Conservation (phyloP, 176 grass and related monocot species). For the Microstegium vimineum region DNA sequence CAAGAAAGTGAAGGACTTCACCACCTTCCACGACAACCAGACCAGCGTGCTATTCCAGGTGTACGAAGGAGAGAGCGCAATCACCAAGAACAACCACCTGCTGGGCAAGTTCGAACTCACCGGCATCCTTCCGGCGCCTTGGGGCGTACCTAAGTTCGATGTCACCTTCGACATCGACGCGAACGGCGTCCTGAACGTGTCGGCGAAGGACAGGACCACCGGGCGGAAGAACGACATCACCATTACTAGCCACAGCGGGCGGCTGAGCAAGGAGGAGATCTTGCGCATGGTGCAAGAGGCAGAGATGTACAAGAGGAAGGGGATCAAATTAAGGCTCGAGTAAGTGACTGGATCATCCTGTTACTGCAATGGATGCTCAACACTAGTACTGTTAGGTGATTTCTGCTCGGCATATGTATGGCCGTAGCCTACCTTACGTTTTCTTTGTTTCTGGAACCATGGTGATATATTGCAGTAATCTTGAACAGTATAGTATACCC, state of each 20-base stretch:
- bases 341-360: too few species aligned
- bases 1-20: slow-evolving; percentile 27
- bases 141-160: not conserved
- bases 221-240: not conserved
- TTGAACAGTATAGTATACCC: too few species aligned
- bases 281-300: not conserved
- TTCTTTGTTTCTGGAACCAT: too few species aligned
- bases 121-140: slow-evolving; percentile 39
- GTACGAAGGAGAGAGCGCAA: slow-evolving; percentile 45
- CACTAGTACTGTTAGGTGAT: too few species aligned
- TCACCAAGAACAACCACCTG: slow-evolving; percentile 45
- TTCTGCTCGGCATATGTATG: too few species aligned
- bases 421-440: too few species aligned
- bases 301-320: not conserved
- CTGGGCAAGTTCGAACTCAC: slow-evolving; percentile 43
- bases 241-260: not conserved
- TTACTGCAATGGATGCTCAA: too few species aligned
- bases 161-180: slow-evolving; percentile 42
- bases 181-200: slow-evolving; percentile 43
- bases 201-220: slow-evolving; percentile 5
- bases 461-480: too few species aligned
- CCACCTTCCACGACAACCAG: slow-evolving; percentile 39
- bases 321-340: not conserved
- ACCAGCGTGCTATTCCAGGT: not conserved
- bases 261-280: not conserved